Evolutionary conservation across 1,284 basidiomycete genomes (phyloP).

Genomic region (Apiotrichum laibachii): DNA sequence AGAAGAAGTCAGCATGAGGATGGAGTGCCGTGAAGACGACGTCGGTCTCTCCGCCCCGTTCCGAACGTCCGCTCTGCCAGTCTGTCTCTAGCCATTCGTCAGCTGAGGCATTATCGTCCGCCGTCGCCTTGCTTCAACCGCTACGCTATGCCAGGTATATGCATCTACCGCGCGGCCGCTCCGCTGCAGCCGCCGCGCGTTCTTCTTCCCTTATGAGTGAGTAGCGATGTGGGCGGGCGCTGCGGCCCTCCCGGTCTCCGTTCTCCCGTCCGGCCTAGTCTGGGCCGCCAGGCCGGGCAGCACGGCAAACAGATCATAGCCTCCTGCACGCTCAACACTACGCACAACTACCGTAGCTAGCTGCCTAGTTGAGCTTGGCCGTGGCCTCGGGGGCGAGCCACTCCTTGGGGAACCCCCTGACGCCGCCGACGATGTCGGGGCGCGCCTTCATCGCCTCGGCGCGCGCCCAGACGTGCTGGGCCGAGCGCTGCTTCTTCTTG

Average conservation of each 20-base stretch:
- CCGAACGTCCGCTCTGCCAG: too few relatives aligned
- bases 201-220: not conserved
- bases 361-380: conserved; percentile 13
- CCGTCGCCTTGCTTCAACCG: too few relatives aligned
- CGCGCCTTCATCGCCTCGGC: conserved; percentile 24
- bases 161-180: not conserved
- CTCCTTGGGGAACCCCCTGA: conserved; percentile 74
- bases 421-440: conserved; percentile 51
- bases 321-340: not conserved
- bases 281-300: too few relatives aligned
- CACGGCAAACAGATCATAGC: too few relatives aligned
- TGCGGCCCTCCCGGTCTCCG: not conserved
- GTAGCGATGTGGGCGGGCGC: not conserved
- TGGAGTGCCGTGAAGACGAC: too few relatives aligned
- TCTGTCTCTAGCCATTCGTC: too few relatives aligned
- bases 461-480: conserved; percentile 56
- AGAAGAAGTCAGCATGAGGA: too few relatives aligned
- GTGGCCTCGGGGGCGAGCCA: conserved; percentile 58
- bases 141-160: not conserved
- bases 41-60: too few relatives aligned
- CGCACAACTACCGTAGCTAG: too few relatives aligned
- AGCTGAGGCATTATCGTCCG: too few relatives aligned
- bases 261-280: too few relatives aligned
- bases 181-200: not conserved
- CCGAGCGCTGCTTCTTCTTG: conserved; percentile 65